phyloP scores from a whole-genome alignment of 2,329 filamentous ascomycete species.

The Aspergillus neotritici region DNA sequence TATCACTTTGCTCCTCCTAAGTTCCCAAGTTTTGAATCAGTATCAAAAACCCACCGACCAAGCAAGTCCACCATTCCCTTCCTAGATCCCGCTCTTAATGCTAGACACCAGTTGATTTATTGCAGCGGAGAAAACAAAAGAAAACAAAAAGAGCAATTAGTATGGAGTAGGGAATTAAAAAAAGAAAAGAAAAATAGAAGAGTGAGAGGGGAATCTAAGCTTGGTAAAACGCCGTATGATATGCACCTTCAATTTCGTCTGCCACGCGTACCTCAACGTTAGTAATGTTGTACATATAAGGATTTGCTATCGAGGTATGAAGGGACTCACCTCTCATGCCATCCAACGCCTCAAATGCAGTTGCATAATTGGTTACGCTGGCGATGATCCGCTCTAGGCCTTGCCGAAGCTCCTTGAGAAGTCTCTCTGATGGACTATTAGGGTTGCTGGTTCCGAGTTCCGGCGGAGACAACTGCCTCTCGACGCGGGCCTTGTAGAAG shows the following conservation, averaged over 20 bases:
- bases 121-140: conserved; percentile 4
- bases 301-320: background rate
- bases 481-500: conserved; percentile 38
- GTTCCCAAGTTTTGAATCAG: too few relatives aligned
- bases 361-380: conserved; percentile 36
- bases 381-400: conserved; percentile 35
- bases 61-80: background rate
- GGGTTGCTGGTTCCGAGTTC: conserved; percentile 18
- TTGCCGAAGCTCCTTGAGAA: conserved; percentile 33
- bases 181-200: background rate
- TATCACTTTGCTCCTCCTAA: too few relatives aligned
- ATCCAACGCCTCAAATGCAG: conserved; percentile 39
- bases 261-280: background rate
- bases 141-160: background rate
- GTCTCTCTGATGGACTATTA: conserved; percentile 23
- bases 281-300: background rate
- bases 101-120: background rate
- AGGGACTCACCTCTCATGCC: conserved; percentile 39
- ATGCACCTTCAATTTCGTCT: conserved; percentile 42
- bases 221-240: conserved; percentile 37
- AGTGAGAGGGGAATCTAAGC: conserved; percentile 6
- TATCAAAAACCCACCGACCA: too few relatives aligned
- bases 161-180: conserved; percentile 1
- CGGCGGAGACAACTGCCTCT: conserved; percentile 24
- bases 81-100: background rate